Evolutionary conservation across 1,284 basidiomycete genomes (phyloP).

Genomic region (Cutaneotrichosporon dermatis): DNA sequence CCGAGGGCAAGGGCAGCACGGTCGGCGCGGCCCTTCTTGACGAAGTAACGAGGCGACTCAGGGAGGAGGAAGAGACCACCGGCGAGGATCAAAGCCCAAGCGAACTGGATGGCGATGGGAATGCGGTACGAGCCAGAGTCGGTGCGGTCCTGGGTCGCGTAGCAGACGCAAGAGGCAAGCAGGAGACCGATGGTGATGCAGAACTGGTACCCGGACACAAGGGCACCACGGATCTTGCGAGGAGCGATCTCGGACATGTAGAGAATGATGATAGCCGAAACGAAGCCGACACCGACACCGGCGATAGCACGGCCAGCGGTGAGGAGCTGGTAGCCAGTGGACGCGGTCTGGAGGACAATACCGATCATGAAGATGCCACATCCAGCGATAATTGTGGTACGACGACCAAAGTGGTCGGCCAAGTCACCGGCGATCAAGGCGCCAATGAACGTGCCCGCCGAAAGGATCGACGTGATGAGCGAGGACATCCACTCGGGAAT

Average conservation of each 20-base stretch:
- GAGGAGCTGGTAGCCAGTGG: constrained; percentile 31
- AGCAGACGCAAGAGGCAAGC: constrained; percentile 70
- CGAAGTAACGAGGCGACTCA: constrained; percentile 80
- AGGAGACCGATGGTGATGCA: constrained; percentile 79
- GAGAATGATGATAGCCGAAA: constrained; percentile 55
- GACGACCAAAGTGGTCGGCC: constrained; percentile 49
- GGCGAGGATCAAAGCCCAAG: constrained; percentile 45
- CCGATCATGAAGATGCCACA: constrained; percentile 49
- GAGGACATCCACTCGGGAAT: constrained; percentile 34
- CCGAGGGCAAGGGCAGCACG: constrained; percentile 61
- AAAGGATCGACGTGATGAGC: constrained; percentile 49
- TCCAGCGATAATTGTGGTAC: constrained; percentile 46
- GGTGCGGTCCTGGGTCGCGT: constrained; percentile 62
- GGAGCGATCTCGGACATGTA: constrained; percentile 61
- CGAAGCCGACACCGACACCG: constrained; percentile 53
- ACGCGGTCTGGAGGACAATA: constrained; percentile 50
- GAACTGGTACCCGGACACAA: constrained; percentile 78
- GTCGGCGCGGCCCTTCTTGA: constrained; percentile 64
- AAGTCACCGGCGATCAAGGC: constrained; percentile 49
- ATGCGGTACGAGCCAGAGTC: constrained; percentile 69
- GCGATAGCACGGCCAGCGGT: constrained; percentile 51
- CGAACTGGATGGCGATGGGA: constrained; percentile 71
- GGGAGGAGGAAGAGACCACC: constrained; percentile 59
- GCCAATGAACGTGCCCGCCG: constrained; percentile 50
- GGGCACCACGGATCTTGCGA: constrained; percentile 73